Conservation (phyloP, 306 rosid species). For the Inga oerstediana region DNA sequence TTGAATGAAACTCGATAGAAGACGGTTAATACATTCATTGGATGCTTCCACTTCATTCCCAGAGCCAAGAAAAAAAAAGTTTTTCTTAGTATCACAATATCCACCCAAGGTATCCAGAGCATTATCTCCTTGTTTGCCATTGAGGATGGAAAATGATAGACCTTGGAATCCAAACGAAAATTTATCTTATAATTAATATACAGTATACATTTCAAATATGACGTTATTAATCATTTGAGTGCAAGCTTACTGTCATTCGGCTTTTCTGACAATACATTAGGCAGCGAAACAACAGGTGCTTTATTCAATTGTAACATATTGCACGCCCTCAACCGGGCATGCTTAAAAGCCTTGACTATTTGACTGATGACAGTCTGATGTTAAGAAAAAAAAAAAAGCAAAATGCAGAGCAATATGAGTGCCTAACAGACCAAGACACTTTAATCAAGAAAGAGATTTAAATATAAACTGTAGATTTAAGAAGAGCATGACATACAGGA, state of each 20-base stretch:
- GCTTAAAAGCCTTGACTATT: not conserved
- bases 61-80: no score
- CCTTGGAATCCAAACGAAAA: not conserved
- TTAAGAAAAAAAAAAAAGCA: not conserved
- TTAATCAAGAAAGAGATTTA: not conserved
- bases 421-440: not conserved
- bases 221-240: not conserved
- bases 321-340: not conserved
- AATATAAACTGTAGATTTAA: not conserved
- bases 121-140: not conserved
- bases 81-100: not conserved
- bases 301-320: not conserved
- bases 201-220: not conserved
- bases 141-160: not conserved
- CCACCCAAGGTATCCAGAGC: not conserved
- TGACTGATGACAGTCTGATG: not conserved
- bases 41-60: no score
- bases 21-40: no score
- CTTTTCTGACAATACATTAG: not conserved
- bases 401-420: not conserved
- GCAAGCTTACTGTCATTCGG: not conserved
- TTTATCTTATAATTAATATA: not conserved
- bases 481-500: conserved; percentile 54
- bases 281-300: not conserved
- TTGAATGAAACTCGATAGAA: no score